Conservation (phyloP, 2,329 filamentous ascomycete species). For the Alternaria brassicae region DNA sequence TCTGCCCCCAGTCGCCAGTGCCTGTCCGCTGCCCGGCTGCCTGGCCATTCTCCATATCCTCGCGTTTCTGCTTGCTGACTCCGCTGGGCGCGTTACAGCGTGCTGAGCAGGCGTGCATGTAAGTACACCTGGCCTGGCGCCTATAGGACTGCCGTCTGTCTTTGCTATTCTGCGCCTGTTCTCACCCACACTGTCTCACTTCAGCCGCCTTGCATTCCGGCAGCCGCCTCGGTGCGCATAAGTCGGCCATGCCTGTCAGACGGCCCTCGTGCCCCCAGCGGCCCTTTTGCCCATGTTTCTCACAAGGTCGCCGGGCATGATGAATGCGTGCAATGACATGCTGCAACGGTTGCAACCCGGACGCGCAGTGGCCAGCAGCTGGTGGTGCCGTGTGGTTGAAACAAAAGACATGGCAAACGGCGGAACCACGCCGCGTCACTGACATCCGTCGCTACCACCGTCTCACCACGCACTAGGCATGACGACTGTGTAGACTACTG, state of each 20-base stretch:
- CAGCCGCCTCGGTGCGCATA: conserved; percentile 18
- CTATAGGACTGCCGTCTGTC: neutral
- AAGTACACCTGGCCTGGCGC: conserved; percentile 9
- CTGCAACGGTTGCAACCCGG: conserved; percentile 4
- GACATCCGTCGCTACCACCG: conserved; percentile 9
- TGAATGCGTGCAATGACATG: conserved; percentile 10
- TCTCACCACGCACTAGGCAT: neutral
- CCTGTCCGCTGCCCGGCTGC: conserved; percentile 6
- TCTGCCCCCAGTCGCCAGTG: neutral
- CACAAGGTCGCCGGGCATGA: conserved; percentile 5
- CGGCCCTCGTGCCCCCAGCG: conserved; percentile 1
- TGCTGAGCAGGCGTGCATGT: neutral
- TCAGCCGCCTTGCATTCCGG: conserved; percentile 6
- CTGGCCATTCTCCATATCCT: neutral
- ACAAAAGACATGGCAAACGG: conserved; percentile 25
- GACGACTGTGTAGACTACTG: neutral
- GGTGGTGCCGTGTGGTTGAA: conserved; percentile 16
- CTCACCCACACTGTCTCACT: conserved; percentile 18
- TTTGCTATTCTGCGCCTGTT: conserved; percentile 12
- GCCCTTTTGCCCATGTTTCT: conserved; percentile 18
- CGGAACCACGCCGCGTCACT: conserved; percentile 14
- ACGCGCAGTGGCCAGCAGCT: conserved; percentile 15
- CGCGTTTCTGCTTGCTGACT: neutral
- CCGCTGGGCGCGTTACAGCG: conserved; percentile 15
- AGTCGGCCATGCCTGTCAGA: conserved; percentile 4